phyloP scores from a whole-genome alignment of 2,329 filamentous ascomycete genomes.

The Fusarium illudens region DNA sequence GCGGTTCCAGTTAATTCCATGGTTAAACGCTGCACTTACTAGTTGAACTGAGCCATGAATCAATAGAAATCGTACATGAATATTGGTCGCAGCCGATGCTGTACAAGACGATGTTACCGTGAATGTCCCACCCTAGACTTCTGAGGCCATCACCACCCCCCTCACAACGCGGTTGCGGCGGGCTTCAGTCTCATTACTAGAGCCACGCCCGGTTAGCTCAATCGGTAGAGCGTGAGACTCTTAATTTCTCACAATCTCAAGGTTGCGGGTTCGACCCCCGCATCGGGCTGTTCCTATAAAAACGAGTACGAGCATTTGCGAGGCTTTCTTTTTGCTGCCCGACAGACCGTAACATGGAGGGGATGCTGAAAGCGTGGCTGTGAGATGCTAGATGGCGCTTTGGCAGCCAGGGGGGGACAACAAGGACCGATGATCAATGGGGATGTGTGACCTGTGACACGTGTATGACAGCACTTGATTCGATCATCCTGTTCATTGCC shows the following conservation, averaged over 20 bases:
- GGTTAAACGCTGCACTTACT: not conserved
- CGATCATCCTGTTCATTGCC: not conserved
- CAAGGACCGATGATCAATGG: not conserved
- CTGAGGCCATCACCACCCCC: too few relatives aligned
- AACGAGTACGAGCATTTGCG: too few relatives aligned
- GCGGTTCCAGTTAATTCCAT: too few relatives aligned
- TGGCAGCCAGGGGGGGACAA: not conserved
- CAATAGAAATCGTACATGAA: not conserved
- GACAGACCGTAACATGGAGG: too few relatives aligned
- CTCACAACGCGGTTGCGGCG: too few relatives aligned
- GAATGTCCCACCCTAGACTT: not conserved
- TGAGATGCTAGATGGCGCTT: not conserved
- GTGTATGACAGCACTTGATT: not conserved
- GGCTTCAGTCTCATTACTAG: too few relatives aligned
- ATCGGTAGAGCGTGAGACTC: conserved; percentile 72
- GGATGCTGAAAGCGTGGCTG: too few relatives aligned
- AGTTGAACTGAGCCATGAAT: not conserved
- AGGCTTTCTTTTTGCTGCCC: not conserved
- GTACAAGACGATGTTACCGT: not conserved
- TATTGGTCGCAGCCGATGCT: not conserved
- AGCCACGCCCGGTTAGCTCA: conserved; percentile 42
- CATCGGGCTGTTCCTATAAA: conserved; percentile 52
- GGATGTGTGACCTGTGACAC: not conserved
- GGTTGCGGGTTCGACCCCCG: conserved; percentile 64
- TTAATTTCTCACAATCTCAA: conserved; percentile 69